Percentiles rank a stretch among this genome's conserved stretches.
Conservation (phyloP, 2,329 filamentous ascomycete species). For the Talaromyces islandicus region DNA sequence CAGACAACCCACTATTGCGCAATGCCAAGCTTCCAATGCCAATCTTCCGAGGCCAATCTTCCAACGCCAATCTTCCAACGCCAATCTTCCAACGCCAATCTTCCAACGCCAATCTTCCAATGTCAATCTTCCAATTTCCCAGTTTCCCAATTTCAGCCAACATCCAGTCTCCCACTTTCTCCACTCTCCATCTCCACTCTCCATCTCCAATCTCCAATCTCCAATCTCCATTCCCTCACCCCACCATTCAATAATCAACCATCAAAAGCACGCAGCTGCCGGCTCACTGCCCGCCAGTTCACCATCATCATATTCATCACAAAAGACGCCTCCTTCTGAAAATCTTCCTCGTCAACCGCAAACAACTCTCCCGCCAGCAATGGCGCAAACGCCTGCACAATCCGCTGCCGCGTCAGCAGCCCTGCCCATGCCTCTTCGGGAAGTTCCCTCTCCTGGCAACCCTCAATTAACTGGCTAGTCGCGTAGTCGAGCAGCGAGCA, state of each 20-base stretch:
- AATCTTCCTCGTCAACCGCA: slow-evolving; percentile 13
- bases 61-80: no score
- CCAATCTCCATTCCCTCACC: no score
- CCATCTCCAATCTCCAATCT: no score
- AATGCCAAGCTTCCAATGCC: no score
- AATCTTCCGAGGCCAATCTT: no score
- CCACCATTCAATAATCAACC: slow-evolving; percentile 3
- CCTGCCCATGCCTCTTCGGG: slow-evolving; percentile 17
- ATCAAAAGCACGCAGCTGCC: slow-evolving; percentile 26
- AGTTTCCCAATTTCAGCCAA: no score
- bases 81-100: no score
- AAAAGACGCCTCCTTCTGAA: slow-evolving; percentile 22
- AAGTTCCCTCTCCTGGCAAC: slow-evolving; percentile 13
- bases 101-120: no score
- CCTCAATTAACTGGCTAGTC: slow-evolving; percentile 16
- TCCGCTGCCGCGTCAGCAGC: slow-evolving; percentile 19
- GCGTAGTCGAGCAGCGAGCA: slow-evolving; percentile 26
- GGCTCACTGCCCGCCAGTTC: slow-evolving; percentile 30
- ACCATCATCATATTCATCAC: slow-evolving; percentile 29
- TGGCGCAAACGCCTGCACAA: slow-evolving; percentile 28
- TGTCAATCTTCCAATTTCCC: no score
- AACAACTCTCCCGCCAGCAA: slow-evolving; percentile 18
- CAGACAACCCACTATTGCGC: no score
- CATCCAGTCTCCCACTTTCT: no score
- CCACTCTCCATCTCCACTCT: no score